These are phyloP conservation scores for Diaporthe helianthi DNA, from an alignment of 2,329 filamentous ascomycete genomes.

Conservation along the genomic window DNA sequence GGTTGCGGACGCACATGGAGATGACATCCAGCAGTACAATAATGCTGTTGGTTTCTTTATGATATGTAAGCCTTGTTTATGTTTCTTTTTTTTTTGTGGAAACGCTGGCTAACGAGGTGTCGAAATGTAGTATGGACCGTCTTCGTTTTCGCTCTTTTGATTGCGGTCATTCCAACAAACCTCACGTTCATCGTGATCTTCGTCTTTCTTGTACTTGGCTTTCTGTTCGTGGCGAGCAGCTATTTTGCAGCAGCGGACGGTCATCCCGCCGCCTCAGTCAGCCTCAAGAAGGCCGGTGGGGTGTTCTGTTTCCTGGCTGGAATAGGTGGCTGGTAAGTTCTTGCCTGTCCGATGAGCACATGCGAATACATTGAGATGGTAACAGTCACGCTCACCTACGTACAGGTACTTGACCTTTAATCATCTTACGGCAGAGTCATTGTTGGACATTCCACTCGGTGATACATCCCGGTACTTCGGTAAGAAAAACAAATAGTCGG, in stretches of 20 bases:
- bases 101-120: not conserved
- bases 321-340: slow-evolving; percentile 39
- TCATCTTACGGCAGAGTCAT: slow-evolving; percentile 38
- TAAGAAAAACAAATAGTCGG: slow-evolving; percentile 28
- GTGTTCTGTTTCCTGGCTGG: slow-evolving; percentile 40
- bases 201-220: slow-evolving; percentile 36
- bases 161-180: slow-evolving; percentile 39
- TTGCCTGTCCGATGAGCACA: rapidly evolving
- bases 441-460: slow-evolving; percentile 39
- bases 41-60: slow-evolving; percentile 41
- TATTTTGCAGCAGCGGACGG: slow-evolving; percentile 41
- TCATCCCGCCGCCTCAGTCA: slow-evolving; percentile 26
- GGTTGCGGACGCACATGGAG: slow-evolving; percentile 38
- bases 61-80: slow-evolving; percentile 34
- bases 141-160: slow-evolving; percentile 36
- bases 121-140: slow-evolving; percentile 38
- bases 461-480: slow-evolving; percentile 40
- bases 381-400: not conserved
- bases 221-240: slow-evolving; percentile 38
- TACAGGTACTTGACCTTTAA: slow-evolving; percentile 41
- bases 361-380: no score
- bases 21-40: slow-evolving; percentile 38
- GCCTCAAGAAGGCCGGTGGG: slow-evolving; percentile 39
- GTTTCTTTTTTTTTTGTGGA: no score
- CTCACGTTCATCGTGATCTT: slow-evolving; percentile 40